Conservation (phyloP, 192 early-diverging fungal genomes). For the Coemansia sp. region DNA sequence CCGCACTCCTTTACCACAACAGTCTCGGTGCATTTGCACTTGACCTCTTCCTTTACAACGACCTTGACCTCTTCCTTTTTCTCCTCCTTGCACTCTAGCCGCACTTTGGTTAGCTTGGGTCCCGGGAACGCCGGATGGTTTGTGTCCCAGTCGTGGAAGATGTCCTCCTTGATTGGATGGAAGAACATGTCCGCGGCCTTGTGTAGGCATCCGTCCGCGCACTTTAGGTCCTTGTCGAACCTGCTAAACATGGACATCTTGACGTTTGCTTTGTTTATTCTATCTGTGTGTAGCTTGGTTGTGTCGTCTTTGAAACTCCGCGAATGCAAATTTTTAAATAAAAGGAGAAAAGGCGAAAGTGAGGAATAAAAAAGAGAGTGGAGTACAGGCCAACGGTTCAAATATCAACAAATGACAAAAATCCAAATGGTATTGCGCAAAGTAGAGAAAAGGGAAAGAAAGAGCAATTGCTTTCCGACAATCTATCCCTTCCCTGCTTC, state of each 20-base stretch:
- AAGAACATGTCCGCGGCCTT: conserved; percentile 57
- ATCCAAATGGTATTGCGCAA: background rate
- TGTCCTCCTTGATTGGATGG: conserved; percentile 52
- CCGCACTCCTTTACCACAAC: conserved; percentile 15
- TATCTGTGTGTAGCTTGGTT: background rate
- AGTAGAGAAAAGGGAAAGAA: background rate
- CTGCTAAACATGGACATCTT: conserved; percentile 54
- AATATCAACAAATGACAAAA: conserved; percentile 7
- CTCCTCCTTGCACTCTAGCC: conserved; percentile 45
- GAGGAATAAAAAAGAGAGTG: background rate
- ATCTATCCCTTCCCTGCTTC: no score
- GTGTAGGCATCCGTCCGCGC: conserved; percentile 52
- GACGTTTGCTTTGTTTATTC: background rate
- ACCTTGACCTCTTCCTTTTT: conserved; percentile 20
- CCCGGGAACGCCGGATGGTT: conserved; percentile 54
- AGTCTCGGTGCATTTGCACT: conserved; percentile 9
- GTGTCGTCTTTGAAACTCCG: background rate
- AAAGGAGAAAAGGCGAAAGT: background rate
- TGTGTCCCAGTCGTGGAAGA: conserved; percentile 54
- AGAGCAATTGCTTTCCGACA: no score
- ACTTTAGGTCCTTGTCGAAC: conserved; percentile 56
- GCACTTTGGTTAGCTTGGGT: conserved; percentile 50
- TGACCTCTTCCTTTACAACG: conserved; percentile 14
- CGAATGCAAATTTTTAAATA: background rate
- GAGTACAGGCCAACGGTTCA: background rate